Conservation (phyloP, 371 early-diverging fungal genomes). For the Mucor indicus region DNA sequence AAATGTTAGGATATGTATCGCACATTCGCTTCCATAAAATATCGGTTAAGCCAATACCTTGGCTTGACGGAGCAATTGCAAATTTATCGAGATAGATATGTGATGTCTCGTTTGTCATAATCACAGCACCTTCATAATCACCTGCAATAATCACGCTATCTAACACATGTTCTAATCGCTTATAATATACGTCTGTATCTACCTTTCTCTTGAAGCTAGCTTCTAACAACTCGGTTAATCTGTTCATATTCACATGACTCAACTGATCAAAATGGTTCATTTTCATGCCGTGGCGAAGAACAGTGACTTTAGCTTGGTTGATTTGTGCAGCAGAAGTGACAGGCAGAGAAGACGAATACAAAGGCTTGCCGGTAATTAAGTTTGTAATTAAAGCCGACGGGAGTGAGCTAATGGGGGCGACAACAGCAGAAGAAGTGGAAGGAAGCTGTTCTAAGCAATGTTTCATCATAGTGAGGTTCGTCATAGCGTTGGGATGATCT, state of each 20-base stretch:
- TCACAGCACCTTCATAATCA: conserved; percentile 66
- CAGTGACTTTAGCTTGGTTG: conserved; percentile 57
- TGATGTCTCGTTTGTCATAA: conserved; percentile 33
- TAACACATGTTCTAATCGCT: conserved; percentile 54
- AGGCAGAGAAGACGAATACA: conserved; percentile 49
- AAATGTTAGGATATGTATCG: conserved; percentile 63
- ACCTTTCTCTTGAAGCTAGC: conserved; percentile 75
- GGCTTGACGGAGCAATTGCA: conserved; percentile 81
- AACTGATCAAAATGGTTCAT: conserved; percentile 53
- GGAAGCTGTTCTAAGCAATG: conserved; percentile 33
- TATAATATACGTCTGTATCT: conserved; percentile 54
- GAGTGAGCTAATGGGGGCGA: conserved; percentile 35
- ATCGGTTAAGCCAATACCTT: conserved; percentile 92
- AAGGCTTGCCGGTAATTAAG: conserved; percentile 47
- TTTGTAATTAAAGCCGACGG: conserved; percentile 44
- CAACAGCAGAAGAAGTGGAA: conserved; percentile 39
- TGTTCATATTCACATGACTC: conserved; percentile 46
- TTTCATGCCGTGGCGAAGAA: conserved; percentile 75
- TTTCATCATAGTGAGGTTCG: conserved; percentile 30
- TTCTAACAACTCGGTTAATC: conserved; percentile 66
- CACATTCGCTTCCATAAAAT: conserved; percentile 84
- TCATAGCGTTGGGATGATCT: conserved; percentile 7
- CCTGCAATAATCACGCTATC: conserved; percentile 79
- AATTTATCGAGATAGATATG: conserved; percentile 87
- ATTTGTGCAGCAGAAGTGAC: conserved; percentile 22